Evolutionary conservation across 2,329 filamentous ascomycete species (phyloP), one percentile per base, ranked within the genome.

Genomic region (Cladosporium halotolerans): DNA sequence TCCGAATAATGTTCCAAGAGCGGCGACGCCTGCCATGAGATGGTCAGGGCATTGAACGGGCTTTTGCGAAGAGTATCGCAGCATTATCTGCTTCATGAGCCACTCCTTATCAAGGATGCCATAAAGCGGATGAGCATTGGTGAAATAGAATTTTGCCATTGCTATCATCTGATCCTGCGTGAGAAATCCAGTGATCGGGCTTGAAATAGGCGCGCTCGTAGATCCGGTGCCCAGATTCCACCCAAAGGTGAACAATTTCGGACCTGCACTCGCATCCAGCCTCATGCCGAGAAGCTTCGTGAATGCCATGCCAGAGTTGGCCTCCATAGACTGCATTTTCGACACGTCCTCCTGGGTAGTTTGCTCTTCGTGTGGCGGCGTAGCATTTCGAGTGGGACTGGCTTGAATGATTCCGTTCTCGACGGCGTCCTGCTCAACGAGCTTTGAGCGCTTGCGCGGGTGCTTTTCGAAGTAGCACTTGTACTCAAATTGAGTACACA

Each of bases 291-390:
- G 66, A 18, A 74, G 71, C 51, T 78, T 68, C 8, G 80, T 73
- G 61, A 82, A 82, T 0, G 79, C 78, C 0, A 79, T 76, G 0
- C 78, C 79, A 0, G 79, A 81, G 56, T 82, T 82, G 34, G 77
- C 79, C 57, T 82, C 78, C 3, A 81, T 66, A 0, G 76, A 77
- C 4, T 68, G 68, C 41, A 72, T 57, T 54, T 66, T 65, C 9
- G 59, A 58, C 8, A 60, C 43, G 38, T 68, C 65, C 51, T 68
- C 64, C 13, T 57, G 45, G 19, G 53, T 59, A 8, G 61, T 54
- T 13, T 58, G 54, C 32, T 60, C 58, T 32, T 60, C 56, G 14
- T 44, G 43, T 11, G 56, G 54, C 14, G 46, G 46, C 23, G 39
- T 59, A 54, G 53, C 58, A 18, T 45, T 49, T 50, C 45, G n/a